Evolutionary conservation across 2,329 filamentous ascomycete genomes (phyloP).

Genomic region (Penicillium paneum): DNA sequence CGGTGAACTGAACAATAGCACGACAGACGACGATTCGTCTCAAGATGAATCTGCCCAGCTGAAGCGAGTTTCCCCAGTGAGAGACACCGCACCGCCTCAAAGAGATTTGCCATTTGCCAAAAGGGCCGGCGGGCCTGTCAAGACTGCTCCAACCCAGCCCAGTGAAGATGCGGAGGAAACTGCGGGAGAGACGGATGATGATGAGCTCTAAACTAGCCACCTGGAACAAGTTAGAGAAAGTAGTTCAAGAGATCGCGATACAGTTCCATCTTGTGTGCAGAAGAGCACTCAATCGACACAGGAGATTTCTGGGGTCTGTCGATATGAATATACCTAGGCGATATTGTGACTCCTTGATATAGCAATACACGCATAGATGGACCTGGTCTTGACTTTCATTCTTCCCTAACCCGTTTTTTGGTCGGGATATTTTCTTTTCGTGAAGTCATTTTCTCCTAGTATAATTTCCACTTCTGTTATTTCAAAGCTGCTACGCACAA

Average conservation of each 20-base stretch:
- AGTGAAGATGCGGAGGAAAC: slow-evolving; percentile 24
- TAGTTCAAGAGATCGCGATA: background rate
- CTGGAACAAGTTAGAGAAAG: background rate
- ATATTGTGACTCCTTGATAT: background rate
- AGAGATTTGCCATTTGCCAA: slow-evolving; percentile 43
- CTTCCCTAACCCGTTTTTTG: no score
- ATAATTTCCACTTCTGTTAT: background rate
- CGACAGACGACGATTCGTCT: slow-evolving; percentile 30
- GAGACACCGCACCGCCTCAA: slow-evolving; percentile 30
- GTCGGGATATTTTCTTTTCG: no score
- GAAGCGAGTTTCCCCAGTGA: background rate
- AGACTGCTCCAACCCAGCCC: slow-evolving; percentile 2
- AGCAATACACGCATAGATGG: background rate
- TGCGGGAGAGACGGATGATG: slow-evolving; percentile 41
- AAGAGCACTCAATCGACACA: background rate
- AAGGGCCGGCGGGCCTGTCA: slow-evolving; percentile 9
- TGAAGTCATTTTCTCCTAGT: background rate
- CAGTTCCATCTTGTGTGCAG: background rate
- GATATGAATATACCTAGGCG: background rate
- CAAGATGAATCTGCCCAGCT: background rate
- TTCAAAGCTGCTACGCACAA: background rate
- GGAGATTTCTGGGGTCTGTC: background rate
- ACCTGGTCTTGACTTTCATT: background rate
- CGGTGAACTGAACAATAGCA: slow-evolving; percentile 31
- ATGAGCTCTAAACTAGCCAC: slow-evolving; percentile 34